Percentiles rank a stretch among this genome's conserved stretches.
phyloP scores from a whole-genome alignment of 768 basidiomycete genomes.

The Boletellus sp. region DNA sequence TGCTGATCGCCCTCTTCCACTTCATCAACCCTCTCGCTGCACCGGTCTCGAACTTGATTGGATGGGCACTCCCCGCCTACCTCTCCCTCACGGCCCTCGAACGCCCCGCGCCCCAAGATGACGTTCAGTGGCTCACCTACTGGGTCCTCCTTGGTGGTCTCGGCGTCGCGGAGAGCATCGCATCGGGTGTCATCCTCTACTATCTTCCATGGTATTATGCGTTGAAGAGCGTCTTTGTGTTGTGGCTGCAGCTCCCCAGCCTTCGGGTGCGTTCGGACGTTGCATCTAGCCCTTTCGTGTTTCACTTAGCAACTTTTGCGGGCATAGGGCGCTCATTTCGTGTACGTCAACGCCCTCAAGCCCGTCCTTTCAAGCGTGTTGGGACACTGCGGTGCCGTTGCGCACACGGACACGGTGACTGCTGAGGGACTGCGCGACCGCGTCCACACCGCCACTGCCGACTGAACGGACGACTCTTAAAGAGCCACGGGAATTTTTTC shows the following conservation, averaged over 20 bases:
- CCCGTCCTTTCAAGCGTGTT: slow-evolving; percentile 71
- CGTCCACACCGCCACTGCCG: slow-evolving; percentile 37
- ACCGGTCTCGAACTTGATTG: slow-evolving; percentile 91
- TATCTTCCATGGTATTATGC: slow-evolving; percentile 94
- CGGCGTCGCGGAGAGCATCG: slow-evolving; percentile 88
- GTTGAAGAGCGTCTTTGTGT: slow-evolving; percentile 85
- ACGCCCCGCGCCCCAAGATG: slow-evolving; percentile 73
- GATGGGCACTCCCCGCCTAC: slow-evolving; percentile 92
- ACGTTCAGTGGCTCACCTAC: slow-evolving; percentile 96
- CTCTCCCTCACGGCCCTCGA: slow-evolving; percentile 95
- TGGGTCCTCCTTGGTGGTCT: slow-evolving; percentile 95
- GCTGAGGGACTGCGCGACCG: slow-evolving; percentile 46
- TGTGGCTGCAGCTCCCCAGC: slow-evolving; percentile 87
- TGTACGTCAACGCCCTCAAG: slow-evolving; percentile 74
- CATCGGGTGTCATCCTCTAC: slow-evolving; percentile 79
- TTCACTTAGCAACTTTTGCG: background rate
- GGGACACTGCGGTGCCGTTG: slow-evolving; percentile 39
- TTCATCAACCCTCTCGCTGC: slow-evolving; percentile 88
- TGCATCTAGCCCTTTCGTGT: background rate
- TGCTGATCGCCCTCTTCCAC: slow-evolving; percentile 70
- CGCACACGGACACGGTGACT: slow-evolving; percentile 49
- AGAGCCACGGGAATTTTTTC: background rate
- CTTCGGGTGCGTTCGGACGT: slow-evolving; percentile 61
- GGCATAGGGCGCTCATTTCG: slow-evolving; percentile 76
- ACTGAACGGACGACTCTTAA: slow-evolving; percentile 19